Evolutionary conservation across 2,329 filamentous ascomycete species (phyloP).

Genomic region (Colletotrichum shisoi): DNA sequence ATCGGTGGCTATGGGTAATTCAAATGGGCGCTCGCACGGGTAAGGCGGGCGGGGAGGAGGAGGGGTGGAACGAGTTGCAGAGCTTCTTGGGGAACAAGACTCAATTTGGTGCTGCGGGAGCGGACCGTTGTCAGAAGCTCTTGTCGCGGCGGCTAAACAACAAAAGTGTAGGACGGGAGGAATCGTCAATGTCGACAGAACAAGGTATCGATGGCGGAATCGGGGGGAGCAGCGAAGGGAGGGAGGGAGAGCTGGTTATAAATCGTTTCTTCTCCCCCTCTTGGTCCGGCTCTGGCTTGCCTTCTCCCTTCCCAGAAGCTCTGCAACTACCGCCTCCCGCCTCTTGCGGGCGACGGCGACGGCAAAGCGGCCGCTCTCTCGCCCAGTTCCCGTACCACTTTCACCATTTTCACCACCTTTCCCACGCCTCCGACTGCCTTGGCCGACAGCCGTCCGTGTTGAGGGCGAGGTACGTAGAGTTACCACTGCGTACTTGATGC

Average conservation of each 20-base stretch:
- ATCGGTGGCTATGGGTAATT: conserved; percentile 14
- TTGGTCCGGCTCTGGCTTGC: conserved; percentile 13
- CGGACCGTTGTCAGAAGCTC: conserved; percentile 37
- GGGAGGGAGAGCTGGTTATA: conserved; percentile 34
- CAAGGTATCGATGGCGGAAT: conserved; percentile 38
- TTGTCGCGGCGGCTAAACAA: conserved; percentile 31
- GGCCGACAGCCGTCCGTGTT: conserved; percentile 33
- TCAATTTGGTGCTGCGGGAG: neutral
- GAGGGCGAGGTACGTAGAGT: conserved; percentile 35
- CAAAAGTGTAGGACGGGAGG: conserved; percentile 23
- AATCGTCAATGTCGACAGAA: conserved; percentile 37
- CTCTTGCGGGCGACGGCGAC: conserved; percentile 1
- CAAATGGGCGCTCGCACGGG: conserved; percentile 21
- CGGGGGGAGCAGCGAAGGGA: conserved; percentile 15
- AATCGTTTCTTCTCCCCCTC: conserved; percentile 31
- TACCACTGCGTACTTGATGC: conserved; percentile 24
- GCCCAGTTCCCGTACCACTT: conserved; percentile 16
- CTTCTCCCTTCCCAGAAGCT: conserved; percentile 32
- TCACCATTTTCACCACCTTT: conserved; percentile 6
- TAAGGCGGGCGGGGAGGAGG: conserved; percentile 20
- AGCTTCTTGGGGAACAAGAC: conserved; percentile 21
- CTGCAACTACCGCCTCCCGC: conserved; percentile 34
- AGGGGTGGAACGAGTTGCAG: conserved; percentile 31
- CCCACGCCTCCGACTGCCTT: conserved; percentile 34
- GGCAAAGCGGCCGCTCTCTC: conserved; percentile 22